Evolutionary conservation across 208 protist species (phyloP).

Genomic region (Histomonas meleagridis): DNA sequence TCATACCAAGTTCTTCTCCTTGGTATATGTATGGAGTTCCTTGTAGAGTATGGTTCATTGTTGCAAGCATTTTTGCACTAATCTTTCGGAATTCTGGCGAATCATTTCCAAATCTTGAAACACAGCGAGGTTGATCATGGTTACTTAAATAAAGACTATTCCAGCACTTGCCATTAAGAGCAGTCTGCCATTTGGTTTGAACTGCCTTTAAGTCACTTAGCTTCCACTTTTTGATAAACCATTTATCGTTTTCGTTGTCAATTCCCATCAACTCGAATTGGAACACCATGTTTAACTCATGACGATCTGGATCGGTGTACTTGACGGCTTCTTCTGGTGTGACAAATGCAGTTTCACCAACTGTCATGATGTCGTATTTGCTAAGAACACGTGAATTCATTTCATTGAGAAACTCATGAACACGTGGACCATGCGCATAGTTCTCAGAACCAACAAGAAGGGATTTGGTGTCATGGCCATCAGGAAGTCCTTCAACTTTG

Average conservation of each 20-base stretch:
- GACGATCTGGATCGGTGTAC: background rate
- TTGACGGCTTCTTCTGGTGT: background rate
- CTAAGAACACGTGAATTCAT: background rate
- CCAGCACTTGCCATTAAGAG: background rate
- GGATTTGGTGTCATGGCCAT: background rate
- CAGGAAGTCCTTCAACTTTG: background rate
- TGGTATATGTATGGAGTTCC: background rate
- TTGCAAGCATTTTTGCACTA: background rate
- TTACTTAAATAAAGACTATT: background rate
- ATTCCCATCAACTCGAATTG: background rate
- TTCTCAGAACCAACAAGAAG: background rate
- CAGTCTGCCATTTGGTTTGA: background rate
- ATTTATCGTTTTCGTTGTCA: no score
- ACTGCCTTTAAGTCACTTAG: background rate
- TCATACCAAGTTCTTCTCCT: background rate
- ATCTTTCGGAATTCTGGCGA: background rate
- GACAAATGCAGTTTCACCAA: background rate
- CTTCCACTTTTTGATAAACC: background rate
- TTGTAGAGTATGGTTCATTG: background rate
- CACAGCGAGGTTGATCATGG: background rate
- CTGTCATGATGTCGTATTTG: background rate
- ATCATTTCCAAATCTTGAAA: background rate
- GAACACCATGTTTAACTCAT: background rate
- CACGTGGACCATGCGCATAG: background rate
- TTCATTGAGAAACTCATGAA: background rate